Conservation (phyloP, 1,139 yeast species). For the Yamadazyma oceani region DNA sequence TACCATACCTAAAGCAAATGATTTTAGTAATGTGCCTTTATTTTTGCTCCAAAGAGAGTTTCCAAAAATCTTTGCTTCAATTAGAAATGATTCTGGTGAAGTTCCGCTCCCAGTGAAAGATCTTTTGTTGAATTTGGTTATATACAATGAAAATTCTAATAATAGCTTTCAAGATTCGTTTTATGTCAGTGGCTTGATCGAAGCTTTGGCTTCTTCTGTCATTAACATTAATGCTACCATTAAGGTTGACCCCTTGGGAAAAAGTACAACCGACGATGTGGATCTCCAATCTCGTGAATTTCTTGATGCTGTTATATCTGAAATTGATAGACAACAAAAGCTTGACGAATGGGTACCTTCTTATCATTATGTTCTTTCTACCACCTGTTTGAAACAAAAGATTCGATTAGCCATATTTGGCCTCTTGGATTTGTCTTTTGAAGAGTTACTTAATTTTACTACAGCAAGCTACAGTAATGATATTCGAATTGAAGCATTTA, state of each 20-base stretch:
- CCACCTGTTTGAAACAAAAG: constrained; percentile 57
- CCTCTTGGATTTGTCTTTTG: constrained; percentile 49
- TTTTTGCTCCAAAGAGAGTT: constrained; percentile 73
- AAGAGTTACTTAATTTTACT: constrained; percentile 53
- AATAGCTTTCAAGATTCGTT: constrained; percentile 75
- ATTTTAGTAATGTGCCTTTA: constrained; percentile 66
- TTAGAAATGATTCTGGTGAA: constrained; percentile 63
- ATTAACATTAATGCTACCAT: constrained; percentile 20
- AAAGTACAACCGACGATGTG: constrained; percentile 2
- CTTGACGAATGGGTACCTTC: constrained; percentile 90
- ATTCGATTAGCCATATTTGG: constrained; percentile 62
- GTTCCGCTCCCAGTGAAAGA: constrained; percentile 65
- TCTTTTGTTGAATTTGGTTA: constrained; percentile 67
- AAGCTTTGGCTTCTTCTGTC: constrained; percentile 48
- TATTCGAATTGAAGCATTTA: constrained; percentile 67
- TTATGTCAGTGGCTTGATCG: constrained; percentile 62
- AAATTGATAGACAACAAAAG: constrained; percentile 71
- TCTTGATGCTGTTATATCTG: constrained; percentile 29
- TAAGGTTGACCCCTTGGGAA: constrained; percentile 12
- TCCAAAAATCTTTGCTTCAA: constrained; percentile 57
- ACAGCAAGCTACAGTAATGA: constrained; percentile 48
- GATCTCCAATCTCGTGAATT: constrained; percentile 24
- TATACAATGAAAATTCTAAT: constrained; percentile 83
- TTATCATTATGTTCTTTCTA: constrained; percentile 58
- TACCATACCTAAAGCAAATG: constrained; percentile 72